Percentiles rank a stretch among this genome's conserved stretches.
Conservation (phyloP, 2,329 filamentous ascomycete genomes). For the Trichoderma sp. region DNA sequence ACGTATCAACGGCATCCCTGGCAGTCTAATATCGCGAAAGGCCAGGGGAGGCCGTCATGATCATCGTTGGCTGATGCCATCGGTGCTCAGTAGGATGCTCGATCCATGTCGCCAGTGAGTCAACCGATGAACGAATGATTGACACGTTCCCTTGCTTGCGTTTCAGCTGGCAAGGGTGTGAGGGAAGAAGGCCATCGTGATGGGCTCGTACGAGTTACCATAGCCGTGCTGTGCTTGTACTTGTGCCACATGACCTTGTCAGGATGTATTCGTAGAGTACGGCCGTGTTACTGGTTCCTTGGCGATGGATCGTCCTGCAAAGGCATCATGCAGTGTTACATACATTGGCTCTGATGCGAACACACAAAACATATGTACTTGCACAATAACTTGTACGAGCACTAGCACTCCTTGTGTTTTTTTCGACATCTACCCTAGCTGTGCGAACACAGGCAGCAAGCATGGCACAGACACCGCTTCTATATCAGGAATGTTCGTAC, state of each 20-base stretch:
- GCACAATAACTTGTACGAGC: neutral
- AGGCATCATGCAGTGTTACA: neutral
- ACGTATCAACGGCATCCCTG: neutral
- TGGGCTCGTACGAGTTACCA: neutral
- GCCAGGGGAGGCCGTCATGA: neutral
- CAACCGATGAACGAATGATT: conserved; percentile 10
- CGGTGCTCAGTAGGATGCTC: conserved; percentile 2
- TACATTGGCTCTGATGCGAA: neutral
- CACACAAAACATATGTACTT: neutral
- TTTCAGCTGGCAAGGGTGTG: conserved; percentile 2
- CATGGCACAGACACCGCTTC: neutral
- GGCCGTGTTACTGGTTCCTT: neutral
- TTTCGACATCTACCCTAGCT: neutral
- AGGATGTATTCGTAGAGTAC: neutral
- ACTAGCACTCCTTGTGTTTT: neutral
- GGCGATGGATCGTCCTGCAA: neutral
- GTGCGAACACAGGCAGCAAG: neutral
- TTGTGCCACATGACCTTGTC: neutral
- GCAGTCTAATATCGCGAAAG: neutral
- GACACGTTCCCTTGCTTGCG: conserved; percentile 5
- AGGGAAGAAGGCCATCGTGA: neutral
- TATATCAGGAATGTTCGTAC: neutral
- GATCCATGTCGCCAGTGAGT: neutral
- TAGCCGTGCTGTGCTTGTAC: neutral
- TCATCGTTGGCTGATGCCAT: conserved; percentile 4